phyloP scores from a whole-genome alignment of 2,329 filamentous ascomycete genomes.

The Trichoderma lentiforme region DNA sequence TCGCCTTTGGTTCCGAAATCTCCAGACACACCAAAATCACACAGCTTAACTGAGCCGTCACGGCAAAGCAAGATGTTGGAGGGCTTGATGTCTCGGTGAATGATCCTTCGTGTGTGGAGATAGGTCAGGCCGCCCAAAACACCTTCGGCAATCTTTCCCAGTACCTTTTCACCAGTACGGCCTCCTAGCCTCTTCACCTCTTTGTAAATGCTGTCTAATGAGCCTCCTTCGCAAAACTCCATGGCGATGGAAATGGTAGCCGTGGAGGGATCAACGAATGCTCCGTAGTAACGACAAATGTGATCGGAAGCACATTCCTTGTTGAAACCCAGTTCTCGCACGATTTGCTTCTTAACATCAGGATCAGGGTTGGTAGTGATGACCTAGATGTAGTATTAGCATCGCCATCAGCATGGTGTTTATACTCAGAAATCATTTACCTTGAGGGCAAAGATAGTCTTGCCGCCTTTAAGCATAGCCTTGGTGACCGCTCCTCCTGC shows the following conservation, averaged over 20 bases:
- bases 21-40: slow-evolving; percentile 95
- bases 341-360: slow-evolving; percentile 96
- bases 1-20: slow-evolving; percentile 98
- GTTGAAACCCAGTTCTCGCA: slow-evolving; percentile 95
- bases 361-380: slow-evolving; percentile 98
- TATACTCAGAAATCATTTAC: slow-evolving; percentile 43
- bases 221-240: slow-evolving; percentile 98
- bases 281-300: slow-evolving; percentile 96
- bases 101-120: slow-evolving; percentile 92
- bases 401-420: background rate
- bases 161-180: slow-evolving; percentile 91
- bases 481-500: slow-evolving; percentile 93
- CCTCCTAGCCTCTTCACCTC: slow-evolving; percentile 95
- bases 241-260: slow-evolving; percentile 98
- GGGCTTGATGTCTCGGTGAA: slow-evolving; percentile 98
- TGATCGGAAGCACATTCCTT: slow-evolving; percentile 94
- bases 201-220: slow-evolving; percentile 92
- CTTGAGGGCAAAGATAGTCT: slow-evolving; percentile 95
- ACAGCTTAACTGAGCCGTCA: slow-evolving; percentile 91
- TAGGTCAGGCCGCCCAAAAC: slow-evolving; percentile 93
- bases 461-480: slow-evolving; percentile 83
- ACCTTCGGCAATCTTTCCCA: slow-evolving; percentile 94
- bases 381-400: slow-evolving; percentile 55
- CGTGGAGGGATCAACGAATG: slow-evolving; percentile 92
- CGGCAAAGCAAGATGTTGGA: slow-evolving; percentile 94